Evolutionary conservation across 495 filamentous ascomycete species (phyloP), one percentile per base, ranked within the genome.

Genomic region (Penicillium samsonianum): DNA sequence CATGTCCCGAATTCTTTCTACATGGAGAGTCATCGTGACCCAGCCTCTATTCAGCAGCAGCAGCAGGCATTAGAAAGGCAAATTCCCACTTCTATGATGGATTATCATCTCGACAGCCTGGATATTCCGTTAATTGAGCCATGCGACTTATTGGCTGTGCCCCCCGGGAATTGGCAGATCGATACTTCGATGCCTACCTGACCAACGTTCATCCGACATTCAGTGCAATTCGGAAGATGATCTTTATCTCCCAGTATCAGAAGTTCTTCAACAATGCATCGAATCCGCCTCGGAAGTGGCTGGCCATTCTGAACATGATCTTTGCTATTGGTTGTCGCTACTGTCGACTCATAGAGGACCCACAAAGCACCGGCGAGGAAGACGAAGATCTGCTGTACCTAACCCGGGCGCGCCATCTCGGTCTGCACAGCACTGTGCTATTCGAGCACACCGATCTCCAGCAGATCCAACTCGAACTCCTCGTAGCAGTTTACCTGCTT

Each of bases 231-330:
- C 71, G 80, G 4, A 76, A 74, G 41, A 53, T 48, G 16, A 69
- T 65, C 1, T 81, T 78, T 48, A 65, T 59, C 0, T 43, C 67
- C 12, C 78, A 82, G 57, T 82, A 80, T 63, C 63, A 62, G 25
- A 54, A 68, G 26, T 76, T 77, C 44, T 74, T 63, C 31, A 62
- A 61, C 12, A 35, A 46, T 4, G 46, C 33, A 8, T 46, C 67
- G 11, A 59, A 57, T 4, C 70, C 75, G 1, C 67, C 67, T 0
- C 57, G 49, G 10, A 71, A 78, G 44, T 88, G 83, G 84, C 73
- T 85, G 12, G 81, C 82, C 0, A 81, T 83, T 17, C 50, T 88
- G 35, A 89, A 90, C 61, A 72, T 87, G 57, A 77, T 89, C 30
- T 86, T 89, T 58, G 87, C 87, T 3, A 83, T 88, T 58, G 81